Conservation (phyloP, 139 green algal species). For the Penium margaritaceum region DNA sequence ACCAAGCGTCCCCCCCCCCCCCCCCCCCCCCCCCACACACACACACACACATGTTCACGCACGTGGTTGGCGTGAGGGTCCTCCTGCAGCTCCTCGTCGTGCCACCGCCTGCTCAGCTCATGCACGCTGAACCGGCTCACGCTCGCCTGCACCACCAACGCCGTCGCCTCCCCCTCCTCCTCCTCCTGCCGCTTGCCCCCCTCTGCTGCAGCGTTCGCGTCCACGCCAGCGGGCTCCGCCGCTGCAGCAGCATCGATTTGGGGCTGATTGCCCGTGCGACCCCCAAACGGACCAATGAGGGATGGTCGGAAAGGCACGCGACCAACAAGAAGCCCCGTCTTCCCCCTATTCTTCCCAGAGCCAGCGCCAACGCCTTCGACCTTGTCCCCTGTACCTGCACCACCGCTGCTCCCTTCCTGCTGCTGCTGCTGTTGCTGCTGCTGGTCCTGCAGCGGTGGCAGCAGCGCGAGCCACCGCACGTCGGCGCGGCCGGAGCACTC, state of each 20-base stretch:
- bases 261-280: too few species aligned
- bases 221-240: neutral
- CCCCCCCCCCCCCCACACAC: neutral
- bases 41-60: neutral
- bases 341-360: neutral
- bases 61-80: slow-evolving; percentile 20
- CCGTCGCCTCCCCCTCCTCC: neutral
- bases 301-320: too few species aligned
- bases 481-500: slow-evolving; percentile 68
- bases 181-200: slow-evolving; percentile 3
- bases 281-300: too few species aligned
- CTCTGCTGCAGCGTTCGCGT: neutral
- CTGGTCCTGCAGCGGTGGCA: slow-evolving; percentile 41
- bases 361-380: neutral
- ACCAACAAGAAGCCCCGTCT: slow-evolving; percentile 10
- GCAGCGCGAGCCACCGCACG: slow-evolving; percentile 63
- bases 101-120: slow-evolving; percentile 15
- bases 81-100: slow-evolving; percentile 36
- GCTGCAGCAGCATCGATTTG: too few species aligned
- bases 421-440: neutral
- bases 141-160: slow-evolving; percentile 31
- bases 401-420: neutral
- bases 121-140: slow-evolving; percentile 19
- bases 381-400: neutral
- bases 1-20: too few species aligned